phyloP scores from a whole-genome alignment of 768 basidiomycete species.

The Mycena pura region DNA sequence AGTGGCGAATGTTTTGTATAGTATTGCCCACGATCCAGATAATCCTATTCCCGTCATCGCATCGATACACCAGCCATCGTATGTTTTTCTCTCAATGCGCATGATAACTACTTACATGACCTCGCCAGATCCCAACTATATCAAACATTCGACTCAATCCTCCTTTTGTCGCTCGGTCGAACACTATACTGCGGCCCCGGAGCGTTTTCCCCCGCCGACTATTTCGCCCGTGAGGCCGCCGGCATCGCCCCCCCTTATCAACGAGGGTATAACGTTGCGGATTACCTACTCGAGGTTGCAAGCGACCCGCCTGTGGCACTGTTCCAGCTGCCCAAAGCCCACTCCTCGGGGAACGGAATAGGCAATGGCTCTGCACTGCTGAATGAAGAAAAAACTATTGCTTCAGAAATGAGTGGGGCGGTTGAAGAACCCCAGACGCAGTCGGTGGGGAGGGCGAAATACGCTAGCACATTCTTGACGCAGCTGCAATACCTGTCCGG shows the following conservation, averaged over 20 bases:
- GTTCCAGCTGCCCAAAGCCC: conserved; percentile 40
- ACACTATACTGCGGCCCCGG: conserved; percentile 84
- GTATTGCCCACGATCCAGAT: conserved; percentile 72
- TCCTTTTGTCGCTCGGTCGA: conserved; percentile 79
- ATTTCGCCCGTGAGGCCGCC: conserved; percentile 60
- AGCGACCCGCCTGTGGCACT: conserved; percentile 62
- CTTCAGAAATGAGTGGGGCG: no score
- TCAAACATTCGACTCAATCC: conserved; percentile 82
- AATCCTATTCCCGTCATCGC: conserved; percentile 84
- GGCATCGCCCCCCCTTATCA: conserved; percentile 59
- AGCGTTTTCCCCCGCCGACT: conserved; percentile 67
- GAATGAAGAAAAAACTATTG: no score
- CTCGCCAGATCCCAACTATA: conserved; percentile 75
- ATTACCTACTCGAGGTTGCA: conserved; percentile 90
- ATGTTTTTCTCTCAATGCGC: conserved; percentile 24
- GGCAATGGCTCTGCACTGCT: conserved; percentile 22
- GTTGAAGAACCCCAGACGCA: conserved; percentile 17
- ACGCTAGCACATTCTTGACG: conserved; percentile 85
- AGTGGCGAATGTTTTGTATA: conserved; percentile 77
- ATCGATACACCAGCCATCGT: conserved; percentile 89
- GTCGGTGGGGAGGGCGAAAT: conserved; percentile 39
- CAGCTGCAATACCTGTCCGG: conserved; percentile 84
- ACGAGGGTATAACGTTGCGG: conserved; percentile 90
- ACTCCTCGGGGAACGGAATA: neutral
- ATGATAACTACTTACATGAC: neutral